These are phyloP conservation scores for Amanita muscaria DNA, from an alignment of 768 basidiomycete genomes.

Conservation along the genomic window DNA sequence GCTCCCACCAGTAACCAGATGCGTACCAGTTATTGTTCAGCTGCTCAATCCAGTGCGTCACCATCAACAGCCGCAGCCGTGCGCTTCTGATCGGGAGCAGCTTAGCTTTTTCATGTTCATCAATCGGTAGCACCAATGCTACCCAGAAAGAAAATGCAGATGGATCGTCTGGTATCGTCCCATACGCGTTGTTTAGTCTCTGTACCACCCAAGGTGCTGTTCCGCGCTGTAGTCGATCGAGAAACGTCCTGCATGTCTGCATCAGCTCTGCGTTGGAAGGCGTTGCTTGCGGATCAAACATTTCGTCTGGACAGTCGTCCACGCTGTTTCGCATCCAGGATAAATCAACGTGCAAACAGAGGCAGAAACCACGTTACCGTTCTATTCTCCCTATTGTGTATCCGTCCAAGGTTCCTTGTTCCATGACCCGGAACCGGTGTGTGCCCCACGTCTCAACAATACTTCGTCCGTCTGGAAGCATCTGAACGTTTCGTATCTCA, in stretches of 20 bases:
- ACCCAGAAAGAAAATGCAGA: slow-evolving; percentile 83
- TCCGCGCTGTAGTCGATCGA: slow-evolving; percentile 44
- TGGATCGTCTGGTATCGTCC: slow-evolving; percentile 66
- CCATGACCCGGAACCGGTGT: slow-evolving; percentile 78
- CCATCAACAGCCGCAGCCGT: slow-evolving; percentile 69
- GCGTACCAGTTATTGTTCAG: slow-evolving; percentile 44
- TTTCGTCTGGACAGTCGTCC: slow-evolving; percentile 28
- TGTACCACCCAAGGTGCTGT: slow-evolving; percentile 93
- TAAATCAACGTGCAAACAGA: background rate
- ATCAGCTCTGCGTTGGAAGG: slow-evolving; percentile 47
- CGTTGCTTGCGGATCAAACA: slow-evolving; percentile 12
- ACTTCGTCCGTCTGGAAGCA: slow-evolving; percentile 84
- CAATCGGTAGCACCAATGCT: slow-evolving; percentile 82
- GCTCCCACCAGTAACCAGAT: slow-evolving; percentile 9
- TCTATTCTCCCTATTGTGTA: slow-evolving; percentile 85
- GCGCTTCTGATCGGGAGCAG: slow-evolving; percentile 76
- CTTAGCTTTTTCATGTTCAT: slow-evolving; percentile 83
- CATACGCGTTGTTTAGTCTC: slow-evolving; percentile 70
- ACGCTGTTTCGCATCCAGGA: slow-evolving; percentile 17
- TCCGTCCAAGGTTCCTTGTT: slow-evolving; percentile 78
- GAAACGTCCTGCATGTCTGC: slow-evolving; percentile 33
- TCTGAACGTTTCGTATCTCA: slow-evolving; percentile 77
- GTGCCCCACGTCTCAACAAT: slow-evolving; percentile 61
- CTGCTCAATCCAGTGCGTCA: slow-evolving; percentile 91
- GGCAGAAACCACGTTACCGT: slow-evolving; percentile 23